These are phyloP conservation scores for Rhytidhysteron rufulum DNA, from an alignment of 2,329 filamentous ascomycete species.

Conservation along the genomic window DNA sequence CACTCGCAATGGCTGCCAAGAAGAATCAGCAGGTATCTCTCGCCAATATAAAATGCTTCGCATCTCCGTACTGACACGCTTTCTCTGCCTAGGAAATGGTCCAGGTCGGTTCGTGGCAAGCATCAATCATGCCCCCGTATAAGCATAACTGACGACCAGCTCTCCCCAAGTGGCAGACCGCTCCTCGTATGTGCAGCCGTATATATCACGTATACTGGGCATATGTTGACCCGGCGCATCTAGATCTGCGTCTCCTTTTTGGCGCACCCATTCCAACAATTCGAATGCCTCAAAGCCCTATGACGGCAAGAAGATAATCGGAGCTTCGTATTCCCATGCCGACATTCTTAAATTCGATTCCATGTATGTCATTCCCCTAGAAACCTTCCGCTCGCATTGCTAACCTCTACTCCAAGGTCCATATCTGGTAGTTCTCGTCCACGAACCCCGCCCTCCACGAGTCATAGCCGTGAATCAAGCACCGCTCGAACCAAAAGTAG, in stretches of 20 bases:
- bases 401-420: constrained; percentile 44
- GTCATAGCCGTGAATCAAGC: constrained; percentile 56
- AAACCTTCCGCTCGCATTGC: constrained; percentile 6
- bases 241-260: constrained; percentile 87
- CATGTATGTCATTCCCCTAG: constrained; percentile 52
- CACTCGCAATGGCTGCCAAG: constrained; percentile 40
- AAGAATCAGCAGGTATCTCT: constrained; percentile 42
- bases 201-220: too few relatives aligned
- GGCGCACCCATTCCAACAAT: constrained; percentile 59
- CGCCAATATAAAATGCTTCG: neutral
- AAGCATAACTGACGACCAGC: constrained; percentile 34
- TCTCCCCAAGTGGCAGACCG: constrained; percentile 25
- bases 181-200: constrained; percentile 29
- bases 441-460: constrained; percentile 65
- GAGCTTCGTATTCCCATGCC: constrained; percentile 92
- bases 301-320: constrained; percentile 69
- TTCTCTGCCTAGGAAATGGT: constrained; percentile 79
- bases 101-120: constrained; percentile 82
- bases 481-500: constrained; percentile 55
- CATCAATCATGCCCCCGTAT: constrained; percentile 17
- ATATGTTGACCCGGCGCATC: neutral
- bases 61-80: constrained; percentile 17
- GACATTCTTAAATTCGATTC: constrained; percentile 87
- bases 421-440: constrained; percentile 63
- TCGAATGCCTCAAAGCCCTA: constrained; percentile 46